Conservation (phyloP, 2,329 filamentous ascomycete species). For the Phialocephala subalpina region DNA sequence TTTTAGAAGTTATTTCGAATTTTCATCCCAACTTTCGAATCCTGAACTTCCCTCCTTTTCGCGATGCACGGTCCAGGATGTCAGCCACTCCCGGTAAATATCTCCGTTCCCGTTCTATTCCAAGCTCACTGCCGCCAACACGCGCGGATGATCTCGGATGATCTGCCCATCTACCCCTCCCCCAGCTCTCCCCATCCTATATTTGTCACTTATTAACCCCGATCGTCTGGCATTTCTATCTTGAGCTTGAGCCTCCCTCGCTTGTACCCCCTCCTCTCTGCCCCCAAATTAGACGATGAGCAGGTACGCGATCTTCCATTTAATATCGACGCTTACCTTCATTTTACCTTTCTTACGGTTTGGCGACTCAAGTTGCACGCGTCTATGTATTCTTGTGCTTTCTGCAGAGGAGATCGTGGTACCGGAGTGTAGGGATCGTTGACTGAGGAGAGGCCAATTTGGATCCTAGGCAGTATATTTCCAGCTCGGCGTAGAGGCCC, state of each 20-base stretch:
- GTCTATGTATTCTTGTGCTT: not conserved
- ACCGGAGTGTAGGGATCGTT: not conserved
- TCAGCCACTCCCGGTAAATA: slow-evolving; percentile 2
- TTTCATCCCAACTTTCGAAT: not conserved
- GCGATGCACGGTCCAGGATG: not conserved
- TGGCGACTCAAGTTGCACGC: not conserved
- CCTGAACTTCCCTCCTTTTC: not conserved
- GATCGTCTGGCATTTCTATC: not conserved
- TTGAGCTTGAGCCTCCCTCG: not conserved
- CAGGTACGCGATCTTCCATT: not conserved
- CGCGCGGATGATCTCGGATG: not conserved
- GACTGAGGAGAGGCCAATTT: not conserved
- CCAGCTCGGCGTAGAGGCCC: not conserved
- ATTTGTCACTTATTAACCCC: not conserved
- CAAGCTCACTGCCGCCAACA: not conserved
- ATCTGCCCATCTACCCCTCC: not conserved
- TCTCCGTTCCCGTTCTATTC: slow-evolving; percentile 9
- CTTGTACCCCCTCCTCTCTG: not conserved
- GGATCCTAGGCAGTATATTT: not conserved
- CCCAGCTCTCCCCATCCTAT: not conserved
- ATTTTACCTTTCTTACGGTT: not conserved
- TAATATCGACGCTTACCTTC: not conserved
- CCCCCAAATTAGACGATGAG: not conserved
- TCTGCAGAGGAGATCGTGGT: not conserved
- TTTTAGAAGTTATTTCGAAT: not conserved